A percentile compares a stretch with the other conserved stretches of the same genome.
Evolutionary conservation across 345 rosid species (phyloP).

Genomic region (Syzygium grande): DNA sequence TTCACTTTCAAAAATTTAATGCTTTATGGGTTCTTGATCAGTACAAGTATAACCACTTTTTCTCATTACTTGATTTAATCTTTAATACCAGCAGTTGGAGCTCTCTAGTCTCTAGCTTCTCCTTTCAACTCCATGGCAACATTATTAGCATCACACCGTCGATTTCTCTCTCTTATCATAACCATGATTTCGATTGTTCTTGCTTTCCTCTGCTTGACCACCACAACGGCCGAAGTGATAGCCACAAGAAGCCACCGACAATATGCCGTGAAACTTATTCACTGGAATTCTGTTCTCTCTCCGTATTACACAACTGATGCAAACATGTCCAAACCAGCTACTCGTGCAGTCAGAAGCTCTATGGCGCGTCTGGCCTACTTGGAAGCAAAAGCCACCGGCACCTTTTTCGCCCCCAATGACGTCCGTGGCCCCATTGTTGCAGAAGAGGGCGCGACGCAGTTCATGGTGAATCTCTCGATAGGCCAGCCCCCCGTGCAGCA

Average conservation of each 20-base stretch:
- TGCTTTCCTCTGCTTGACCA: neutral
- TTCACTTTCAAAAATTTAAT: neutral
- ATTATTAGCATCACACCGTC: neutral
- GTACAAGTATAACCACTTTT: neutral
- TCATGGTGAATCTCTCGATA: constrained; percentile 36
- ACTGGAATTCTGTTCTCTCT: constrained; percentile 20
- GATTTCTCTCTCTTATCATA: neutral
- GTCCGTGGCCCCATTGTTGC: constrained; percentile 24
- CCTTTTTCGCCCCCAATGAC: neutral
- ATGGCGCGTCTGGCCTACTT: constrained; percentile 8
- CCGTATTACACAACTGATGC: constrained; percentile 15
- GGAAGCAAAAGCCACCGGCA: constrained; percentile 1
- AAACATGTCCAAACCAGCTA: constrained; percentile 4
- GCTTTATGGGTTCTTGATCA: neutral
- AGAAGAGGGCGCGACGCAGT: constrained; percentile 2
- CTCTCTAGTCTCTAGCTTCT: neutral
- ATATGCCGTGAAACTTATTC: neutral
- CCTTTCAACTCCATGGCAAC: neutral
- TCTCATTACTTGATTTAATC: neutral
- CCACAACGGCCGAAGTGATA: neutral
- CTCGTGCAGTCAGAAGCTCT: constrained; percentile 15
- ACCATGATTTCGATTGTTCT: neutral
- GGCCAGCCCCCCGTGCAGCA: constrained; percentile 57
- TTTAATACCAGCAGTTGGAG: neutral
- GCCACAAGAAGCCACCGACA: neutral